Evolutionary conservation across 192 early-diverging fungal genomes (phyloP), one percentile per base, ranked within the genome.

Genomic region (Rhizophagus clarus): DNA sequence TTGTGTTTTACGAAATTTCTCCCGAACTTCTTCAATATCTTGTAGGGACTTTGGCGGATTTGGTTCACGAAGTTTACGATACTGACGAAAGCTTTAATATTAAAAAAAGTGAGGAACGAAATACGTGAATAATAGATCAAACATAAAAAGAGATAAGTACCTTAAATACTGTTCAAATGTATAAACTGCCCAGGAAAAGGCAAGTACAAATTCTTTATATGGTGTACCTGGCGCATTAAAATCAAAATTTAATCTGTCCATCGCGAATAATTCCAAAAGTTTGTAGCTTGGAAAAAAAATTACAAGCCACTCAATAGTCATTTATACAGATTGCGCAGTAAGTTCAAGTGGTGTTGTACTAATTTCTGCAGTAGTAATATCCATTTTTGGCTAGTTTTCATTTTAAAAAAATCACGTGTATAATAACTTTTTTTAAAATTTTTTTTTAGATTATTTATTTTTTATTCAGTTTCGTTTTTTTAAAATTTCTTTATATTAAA

Each of bases 1-100:
- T 73, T 94, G 93, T 17, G 95, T 92, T 84, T 97, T 94, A 45
- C 82, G 74, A 74, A 96, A 97, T 31, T 94, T 90, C 71, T 97
- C 91, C 17, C 91, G 87, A n/a, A 82, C 51, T 61, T 90, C 87
- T 20, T 97, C 87, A 79, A 94, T 89, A 66, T 89, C 85, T 26
- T 82, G 72, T n/a, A 99, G 86, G 17, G 89, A 85, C 62, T 86
- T 87, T n/a, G 96, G 97, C 17, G 90, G 88, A 11, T 88, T 81
- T 42, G 88, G 87, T 80, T 93, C 89, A 74, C 89, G 83, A 34
- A 95, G 89, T 32, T 90, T 89, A 10, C 85, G 81, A 81, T 95
- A 93, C 83, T 98, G 95, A 51, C 96, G 92, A 66, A 89, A 85
- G 76, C 92, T 90, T 29, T 12, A 31, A 66, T 47, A 80, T 49